Evolutionary conservation across 1,284 basidiomycete species (phyloP).

Genomic region (Ganoderma lucidum): DNA sequence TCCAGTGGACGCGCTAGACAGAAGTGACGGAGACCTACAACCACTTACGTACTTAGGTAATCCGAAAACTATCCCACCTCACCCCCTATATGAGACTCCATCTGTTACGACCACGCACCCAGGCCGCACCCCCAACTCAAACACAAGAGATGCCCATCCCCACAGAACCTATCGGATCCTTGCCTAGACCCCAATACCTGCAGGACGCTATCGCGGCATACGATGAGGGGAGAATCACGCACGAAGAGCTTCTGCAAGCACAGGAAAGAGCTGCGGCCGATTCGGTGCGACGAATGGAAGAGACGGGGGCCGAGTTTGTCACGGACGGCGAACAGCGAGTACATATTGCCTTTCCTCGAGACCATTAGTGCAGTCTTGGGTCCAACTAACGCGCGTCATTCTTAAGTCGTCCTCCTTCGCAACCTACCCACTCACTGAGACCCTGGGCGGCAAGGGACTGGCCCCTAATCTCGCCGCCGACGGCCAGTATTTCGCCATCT

Average conservation of each 20-base stretch:
- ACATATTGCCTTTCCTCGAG: background rate
- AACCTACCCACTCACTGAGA: background rate
- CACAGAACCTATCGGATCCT: background rate
- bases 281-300: constrained; percentile 2
- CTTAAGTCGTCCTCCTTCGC: background rate
- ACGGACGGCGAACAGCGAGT: constrained; percentile 3
- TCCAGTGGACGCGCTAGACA: background rate
- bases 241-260: background rate
- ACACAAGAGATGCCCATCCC: background rate
- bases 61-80: too few relatives aligned
- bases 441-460: background rate
- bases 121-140: background rate
- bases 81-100: background rate
- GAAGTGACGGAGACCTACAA: too few relatives aligned
- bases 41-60: too few relatives aligned
- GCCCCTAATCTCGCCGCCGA: background rate
- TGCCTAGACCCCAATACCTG: constrained; percentile 2
- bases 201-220: background rate
- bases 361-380: background rate
- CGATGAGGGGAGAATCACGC: background rate
- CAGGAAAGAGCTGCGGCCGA: background rate
- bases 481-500: background rate
- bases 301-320: background rate
- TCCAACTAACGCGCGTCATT: background rate
- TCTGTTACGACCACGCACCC: background rate